Evolutionary conservation across 140 eudicot species (phyloP), one percentile per base, ranked within the genome.

Genomic region (Erigeron philadelphicus): DNA sequence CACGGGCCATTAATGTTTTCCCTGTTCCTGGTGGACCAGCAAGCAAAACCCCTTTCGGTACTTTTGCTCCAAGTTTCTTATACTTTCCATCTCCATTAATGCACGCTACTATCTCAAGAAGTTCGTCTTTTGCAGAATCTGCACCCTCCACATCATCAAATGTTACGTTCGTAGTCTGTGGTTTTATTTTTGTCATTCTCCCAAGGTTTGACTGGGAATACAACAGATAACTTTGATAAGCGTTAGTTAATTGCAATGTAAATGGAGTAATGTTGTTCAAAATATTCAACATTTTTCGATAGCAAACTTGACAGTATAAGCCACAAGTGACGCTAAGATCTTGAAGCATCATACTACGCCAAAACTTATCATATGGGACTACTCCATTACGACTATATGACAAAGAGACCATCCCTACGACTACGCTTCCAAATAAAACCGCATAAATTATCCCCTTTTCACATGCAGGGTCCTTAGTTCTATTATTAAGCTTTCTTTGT

Each of bases 121-220:
- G 69, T 59, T 67, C 69, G 5, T 69, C 66, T 61, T 75, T 67
- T n/a, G 79, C 79, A 31, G 68, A 17, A 75, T 75, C 79, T 7
- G 48, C 68, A 47, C 74, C 74, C 23, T 75, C 74, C 60, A 68
- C 55, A n/a, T 67, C 75, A 58, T 59, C 75, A 68, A 67, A 76
- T 5, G 75, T 68, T 8, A 68, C 70, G 0, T 74, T 53, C 17
- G 42, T 55, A 45, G 62, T 61, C 12, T 0, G 12, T 10, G 77
- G 79, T 66, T 74, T 66, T 56, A 66, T 66, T 56, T 58, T 35
- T 31, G 19, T 66, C 52, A 48, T 56, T 74, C 45, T 66, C 3
- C 61, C 61, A 11, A 73, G 31, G 21, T 46, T 44, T 13, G n/a
- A 59, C 45, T 66, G 60, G 31, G 4, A 15, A 45, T 41, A 13